Evolutionary conservation across 306 rosid genomes (phyloP), one percentile per base, ranked within the genome.

Genomic region (cucumber (Cucumis sativus)): DNA sequence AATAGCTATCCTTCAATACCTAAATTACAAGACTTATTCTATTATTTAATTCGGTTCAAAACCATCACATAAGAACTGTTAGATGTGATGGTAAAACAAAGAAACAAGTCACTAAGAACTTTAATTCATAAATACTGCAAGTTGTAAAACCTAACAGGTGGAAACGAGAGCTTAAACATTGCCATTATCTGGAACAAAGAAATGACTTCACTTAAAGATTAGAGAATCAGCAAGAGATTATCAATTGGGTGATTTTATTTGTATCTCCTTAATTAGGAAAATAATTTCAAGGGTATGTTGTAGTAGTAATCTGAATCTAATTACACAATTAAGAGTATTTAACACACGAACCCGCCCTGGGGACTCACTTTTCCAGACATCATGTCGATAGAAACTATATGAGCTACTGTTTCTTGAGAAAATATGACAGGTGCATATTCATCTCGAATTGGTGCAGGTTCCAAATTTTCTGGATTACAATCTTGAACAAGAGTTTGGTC

Each of bases 351-450:
- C 55, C 40, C 1, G 33, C 41, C 28, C 62, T 4, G 61, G 28
- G 25, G n/a, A 30, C 87, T 45, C 76, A 95, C 98, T 97, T 92
- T 95, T 82, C 98, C 98, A 13, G 98, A 95, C 98, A 95, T 95
- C 98, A 95, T 95, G 87, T 92, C 98, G 61, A 95, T 95, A 23
- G 98, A 95, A 77, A 95, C 97, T 84, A 95, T 95, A 89, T 95
- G 98, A 69, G 98, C 88, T 76, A 95, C 98, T 12, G 98, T 95
- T 88, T 90, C 98, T 87, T 92, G 98, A 82, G 98, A 95, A 87
- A 95, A 95, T 82, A 92, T 92, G 57, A 92, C 98, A 4, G 98
- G 98, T 49, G 98, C 98, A 85, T 95, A 95, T 92, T 95, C 97
- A 85, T 90, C 97, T 79, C 90, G 92, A 84, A 88, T 78, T 58